phyloP scores from a whole-genome alignment of 2,329 filamentous ascomycete species.

The Penicillium sp. region DNA sequence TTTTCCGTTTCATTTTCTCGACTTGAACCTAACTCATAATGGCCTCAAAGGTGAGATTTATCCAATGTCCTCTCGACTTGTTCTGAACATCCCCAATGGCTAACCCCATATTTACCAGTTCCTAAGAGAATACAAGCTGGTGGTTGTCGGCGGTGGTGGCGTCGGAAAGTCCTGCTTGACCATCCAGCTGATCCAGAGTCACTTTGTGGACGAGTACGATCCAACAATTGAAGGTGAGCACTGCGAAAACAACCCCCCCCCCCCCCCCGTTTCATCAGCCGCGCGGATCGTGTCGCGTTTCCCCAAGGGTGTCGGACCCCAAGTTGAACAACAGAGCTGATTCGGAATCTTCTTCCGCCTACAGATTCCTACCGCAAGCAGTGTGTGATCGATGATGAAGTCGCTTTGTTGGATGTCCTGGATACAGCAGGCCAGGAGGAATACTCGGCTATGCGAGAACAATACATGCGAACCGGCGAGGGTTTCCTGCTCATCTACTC shows the following conservation, averaged over 20 bases:
- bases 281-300: background rate
- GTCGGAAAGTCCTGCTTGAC: conserved; percentile 99
- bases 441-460: conserved; percentile 98
- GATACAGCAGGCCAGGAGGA: conserved; percentile 98
- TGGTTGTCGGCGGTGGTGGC: conserved; percentile 95
- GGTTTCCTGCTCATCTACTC: conserved; percentile 97
- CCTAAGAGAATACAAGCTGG: conserved; percentile 89
- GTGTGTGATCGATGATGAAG: conserved; percentile 97
- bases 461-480: conserved; percentile 99
- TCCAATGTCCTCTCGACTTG: background rate
- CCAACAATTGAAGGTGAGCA: conserved; percentile 90
- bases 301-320: background rate
- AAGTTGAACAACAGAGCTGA: background rate
- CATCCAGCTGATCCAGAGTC: conserved; percentile 91
- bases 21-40: conserved; percentile 19
- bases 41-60: conserved; percentile 28
- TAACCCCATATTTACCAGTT: conserved; percentile 55
- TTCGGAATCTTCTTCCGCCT: conserved; percentile 4
- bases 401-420: conserved; percentile 93
- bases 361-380: conserved; percentile 99
- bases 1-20: conserved; percentile 3
- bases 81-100: background rate
- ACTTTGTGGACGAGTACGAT: conserved; percentile 99
- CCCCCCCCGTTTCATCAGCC: background rate
- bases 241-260: background rate